These are phyloP conservation scores for Sphagnum tenellum DNA, from an alignment of 225 moss, liverwort and hornwort species.

Conservation along the genomic window DNA sequence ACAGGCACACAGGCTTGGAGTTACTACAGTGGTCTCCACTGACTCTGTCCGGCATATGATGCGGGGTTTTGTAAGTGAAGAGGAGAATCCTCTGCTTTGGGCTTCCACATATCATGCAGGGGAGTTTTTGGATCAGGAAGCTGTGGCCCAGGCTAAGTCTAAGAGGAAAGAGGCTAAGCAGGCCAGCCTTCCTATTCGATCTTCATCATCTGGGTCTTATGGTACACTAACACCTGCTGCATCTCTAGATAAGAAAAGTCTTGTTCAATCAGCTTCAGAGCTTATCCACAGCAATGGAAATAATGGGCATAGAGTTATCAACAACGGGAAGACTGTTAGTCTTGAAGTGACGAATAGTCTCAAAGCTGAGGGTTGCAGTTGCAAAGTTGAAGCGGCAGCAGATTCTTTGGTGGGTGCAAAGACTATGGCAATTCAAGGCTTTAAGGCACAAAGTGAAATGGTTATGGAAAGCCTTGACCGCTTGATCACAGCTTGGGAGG, in stretches of 20 bases:
- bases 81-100: constrained; percentile 82
- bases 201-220: constrained; percentile 8
- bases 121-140: constrained; percentile 63
- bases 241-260: neutral
- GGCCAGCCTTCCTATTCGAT: constrained; percentile 21
- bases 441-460: constrained; percentile 97
- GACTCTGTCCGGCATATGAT: constrained; percentile 99
- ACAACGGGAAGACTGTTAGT: constrained; percentile 2
- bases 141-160: constrained; percentile 53
- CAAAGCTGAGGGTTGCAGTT: constrained; percentile 6
- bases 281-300: constrained; percentile 2
- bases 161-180: constrained; percentile 58
- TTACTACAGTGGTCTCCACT: constrained; percentile 94
- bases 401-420: constrained; percentile 64
- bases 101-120: constrained; percentile 98
- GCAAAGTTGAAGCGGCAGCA: constrained; percentile 12
- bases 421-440: constrained; percentile 86
- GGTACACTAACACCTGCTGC: constrained; percentile 2
- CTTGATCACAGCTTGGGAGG: constrained; percentile 80
- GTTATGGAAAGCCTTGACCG: constrained; percentile 90
- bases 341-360: constrained; percentile 7
- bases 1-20: constrained; percentile 92
- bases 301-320: neutral
- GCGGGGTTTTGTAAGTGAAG: constrained; percentile 84
- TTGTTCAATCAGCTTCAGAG: neutral